These are phyloP conservation scores for Trichophaea hybrida DNA, from an alignment of 2,329 filamentous ascomycete genomes.

Conservation along the genomic window DNA sequence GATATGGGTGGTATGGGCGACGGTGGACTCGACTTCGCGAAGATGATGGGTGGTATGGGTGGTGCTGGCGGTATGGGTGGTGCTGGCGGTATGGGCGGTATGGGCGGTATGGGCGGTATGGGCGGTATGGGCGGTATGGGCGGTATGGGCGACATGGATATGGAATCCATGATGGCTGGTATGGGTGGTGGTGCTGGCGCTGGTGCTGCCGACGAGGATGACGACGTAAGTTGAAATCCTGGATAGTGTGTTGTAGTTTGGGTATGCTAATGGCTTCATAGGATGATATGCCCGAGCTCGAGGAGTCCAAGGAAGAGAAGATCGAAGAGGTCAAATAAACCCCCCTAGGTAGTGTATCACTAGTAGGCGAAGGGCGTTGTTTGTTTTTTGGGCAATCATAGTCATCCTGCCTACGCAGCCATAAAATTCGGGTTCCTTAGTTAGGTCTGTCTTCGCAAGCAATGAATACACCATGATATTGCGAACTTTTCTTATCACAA, in stretches of 20 bases:
- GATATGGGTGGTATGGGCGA: constrained; percentile 29
- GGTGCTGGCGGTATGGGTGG: constrained; percentile 46
- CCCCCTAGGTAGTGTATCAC: not conserved
- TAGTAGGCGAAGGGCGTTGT: not conserved
- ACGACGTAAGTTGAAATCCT: constrained; percentile 17
- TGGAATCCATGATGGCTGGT: constrained; percentile 56
- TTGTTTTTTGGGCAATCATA: not conserved
- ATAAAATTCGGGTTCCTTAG: too few species aligned
- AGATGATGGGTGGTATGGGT: constrained; percentile 44
- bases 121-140: constrained; percentile 38
- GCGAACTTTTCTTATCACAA: too few species aligned
- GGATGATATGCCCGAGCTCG: constrained; percentile 27
- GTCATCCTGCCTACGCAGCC: not conserved
- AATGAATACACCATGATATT: too few species aligned
- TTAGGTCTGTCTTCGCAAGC: too few species aligned
- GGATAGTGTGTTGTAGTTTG: not conserved
- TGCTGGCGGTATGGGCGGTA: constrained; percentile 36
- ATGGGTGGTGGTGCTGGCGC: constrained; percentile 27
- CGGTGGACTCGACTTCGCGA: constrained; percentile 84
- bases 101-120: constrained; percentile 27
- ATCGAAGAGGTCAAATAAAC: constrained; percentile 17
- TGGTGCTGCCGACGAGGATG: constrained; percentile 21
- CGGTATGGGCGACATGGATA: constrained; percentile 63
- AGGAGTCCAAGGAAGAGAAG: constrained; percentile 14
- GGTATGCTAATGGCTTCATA: not conserved